Conservation (phyloP, 1,139 yeast genomes). For the Kurtzmaniella natalensis region DNA sequence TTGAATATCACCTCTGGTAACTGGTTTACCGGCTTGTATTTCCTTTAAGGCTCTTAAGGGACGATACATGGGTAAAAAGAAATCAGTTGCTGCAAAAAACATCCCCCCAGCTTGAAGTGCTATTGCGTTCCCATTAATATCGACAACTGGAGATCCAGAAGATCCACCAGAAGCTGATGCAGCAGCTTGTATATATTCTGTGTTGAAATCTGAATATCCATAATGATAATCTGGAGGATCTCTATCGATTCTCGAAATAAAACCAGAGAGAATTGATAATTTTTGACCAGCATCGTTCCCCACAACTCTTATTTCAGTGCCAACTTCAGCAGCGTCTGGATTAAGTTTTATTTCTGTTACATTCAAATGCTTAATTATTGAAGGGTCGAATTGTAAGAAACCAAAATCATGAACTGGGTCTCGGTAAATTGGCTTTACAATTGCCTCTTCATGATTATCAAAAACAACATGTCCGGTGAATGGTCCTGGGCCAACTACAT, state of each 20-base stretch:
- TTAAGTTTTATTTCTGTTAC: conserved; percentile 61
- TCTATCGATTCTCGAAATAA: conserved; percentile 85
- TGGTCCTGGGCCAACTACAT: conserved; percentile 94
- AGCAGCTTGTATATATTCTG: conserved; percentile 97
- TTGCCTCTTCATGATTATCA: conserved; percentile 92
- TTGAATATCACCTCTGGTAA: conserved; percentile 82
- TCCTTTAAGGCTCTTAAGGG: conserved; percentile 78
- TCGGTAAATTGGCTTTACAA: conserved; percentile 74
- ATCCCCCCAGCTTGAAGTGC: conserved; percentile 96
- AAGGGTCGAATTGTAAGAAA: conserved; percentile 71
- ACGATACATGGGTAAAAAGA: conserved; percentile 81
- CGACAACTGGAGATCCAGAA: conserved; percentile 91
- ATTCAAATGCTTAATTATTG: conserved; percentile 66
- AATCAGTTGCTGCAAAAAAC: conserved; percentile 88
- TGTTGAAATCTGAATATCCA: conserved; percentile 92
- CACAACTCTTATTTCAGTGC: conserved; percentile 87
- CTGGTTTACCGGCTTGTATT: conserved; percentile 52
- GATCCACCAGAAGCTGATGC: conserved; percentile 96
- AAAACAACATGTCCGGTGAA: conserved; percentile 87
- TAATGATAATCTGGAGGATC: conserved; percentile 78
- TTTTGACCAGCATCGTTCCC: conserved; percentile 98
- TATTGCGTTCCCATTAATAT: conserved; percentile 80
- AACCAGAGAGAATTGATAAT: conserved; percentile 81
- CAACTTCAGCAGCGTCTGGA: conserved; percentile 84
- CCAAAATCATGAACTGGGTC: conserved; percentile 90